Conservation (phyloP, 768 basidiomycete species). For the Megacollybia marginata region DNA sequence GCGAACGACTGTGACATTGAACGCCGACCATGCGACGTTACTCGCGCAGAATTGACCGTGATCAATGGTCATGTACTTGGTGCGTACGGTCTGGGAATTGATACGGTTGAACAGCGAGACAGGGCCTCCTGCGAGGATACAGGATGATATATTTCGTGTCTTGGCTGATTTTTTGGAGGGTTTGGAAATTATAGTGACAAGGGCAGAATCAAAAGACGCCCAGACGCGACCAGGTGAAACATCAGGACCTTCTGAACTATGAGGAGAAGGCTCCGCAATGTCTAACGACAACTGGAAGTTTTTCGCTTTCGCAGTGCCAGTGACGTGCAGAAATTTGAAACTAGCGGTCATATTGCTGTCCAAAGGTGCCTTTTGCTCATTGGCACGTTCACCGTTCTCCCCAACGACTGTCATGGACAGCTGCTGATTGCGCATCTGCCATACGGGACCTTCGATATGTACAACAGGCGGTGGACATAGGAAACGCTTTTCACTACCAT, state of each 20-base stretch:
- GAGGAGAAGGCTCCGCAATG: constrained; percentile 64
- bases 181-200: constrained; percentile 93
- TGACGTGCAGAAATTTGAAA: constrained; percentile 90
- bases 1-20: constrained; percentile 85
- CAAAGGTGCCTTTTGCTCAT: constrained; percentile 77
- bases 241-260: constrained; percentile 38
- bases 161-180: constrained; percentile 97
- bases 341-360: constrained; percentile 81
- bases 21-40: constrained; percentile 89
- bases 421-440: constrained; percentile 76
- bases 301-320: constrained; percentile 83
- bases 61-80: constrained; percentile 96
- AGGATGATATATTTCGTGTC: constrained; percentile 85
- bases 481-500: constrained; percentile 92
- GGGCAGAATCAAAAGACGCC: constrained; percentile 89
- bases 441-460: constrained; percentile 83
- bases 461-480: constrained; percentile 91
- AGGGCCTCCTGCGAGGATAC: constrained; percentile 83
- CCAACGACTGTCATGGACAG: constrained; percentile 83
- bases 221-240: constrained; percentile 61
- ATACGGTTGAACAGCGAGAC: constrained; percentile 94
- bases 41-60: constrained; percentile 79
- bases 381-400: constrained; percentile 75
- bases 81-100: constrained; percentile 94
- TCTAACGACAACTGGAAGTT: constrained; percentile 83